phyloP scores from a whole-genome alignment of 345 rosid species.

The Acer saccharum region DNA sequence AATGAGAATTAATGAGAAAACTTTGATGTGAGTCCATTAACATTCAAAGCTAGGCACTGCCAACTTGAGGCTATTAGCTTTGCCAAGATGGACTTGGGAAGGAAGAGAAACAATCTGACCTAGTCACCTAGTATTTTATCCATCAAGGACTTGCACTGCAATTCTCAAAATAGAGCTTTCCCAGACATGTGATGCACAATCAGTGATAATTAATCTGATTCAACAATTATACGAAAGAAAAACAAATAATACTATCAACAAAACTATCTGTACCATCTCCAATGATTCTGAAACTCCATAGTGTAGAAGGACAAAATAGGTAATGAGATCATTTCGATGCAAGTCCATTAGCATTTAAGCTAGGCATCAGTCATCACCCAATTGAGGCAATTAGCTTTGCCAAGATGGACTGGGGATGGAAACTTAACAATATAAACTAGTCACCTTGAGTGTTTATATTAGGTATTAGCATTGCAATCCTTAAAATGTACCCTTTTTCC shows the following conservation, averaged over 20 bases:
- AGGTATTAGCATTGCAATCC: not conserved
- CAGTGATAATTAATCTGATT: not conserved
- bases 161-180: no score
- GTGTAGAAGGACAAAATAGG: slow-evolving; percentile 21
- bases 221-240: no score
- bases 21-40: slow-evolving; percentile 45
- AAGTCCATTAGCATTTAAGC: slow-evolving; percentile 59
- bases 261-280: slow-evolving; percentile 17
- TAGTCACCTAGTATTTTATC: not conserved
- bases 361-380: slow-evolving; percentile 27
- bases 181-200: not conserved
- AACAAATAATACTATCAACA: not conserved
- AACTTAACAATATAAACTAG: not conserved
- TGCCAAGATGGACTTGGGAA: slow-evolving; percentile 59
- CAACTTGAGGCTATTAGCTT: slow-evolving; percentile 42
- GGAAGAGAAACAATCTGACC: not conserved
- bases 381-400: slow-evolving; percentile 50
- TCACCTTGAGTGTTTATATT: not conserved
- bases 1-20: slow-evolving; percentile 8
- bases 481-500: not conserved
- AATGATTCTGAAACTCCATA: slow-evolving; percentile 27
- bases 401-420: slow-evolving; percentile 51
- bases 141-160: no score
- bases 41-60: slow-evolving; percentile 49
- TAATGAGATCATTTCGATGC: slow-evolving; percentile 16